Evolutionary conservation across 331 rosid species (phyloP), one percentile per base, ranked within the genome.

Genomic region (Ulmus americana): DNA sequence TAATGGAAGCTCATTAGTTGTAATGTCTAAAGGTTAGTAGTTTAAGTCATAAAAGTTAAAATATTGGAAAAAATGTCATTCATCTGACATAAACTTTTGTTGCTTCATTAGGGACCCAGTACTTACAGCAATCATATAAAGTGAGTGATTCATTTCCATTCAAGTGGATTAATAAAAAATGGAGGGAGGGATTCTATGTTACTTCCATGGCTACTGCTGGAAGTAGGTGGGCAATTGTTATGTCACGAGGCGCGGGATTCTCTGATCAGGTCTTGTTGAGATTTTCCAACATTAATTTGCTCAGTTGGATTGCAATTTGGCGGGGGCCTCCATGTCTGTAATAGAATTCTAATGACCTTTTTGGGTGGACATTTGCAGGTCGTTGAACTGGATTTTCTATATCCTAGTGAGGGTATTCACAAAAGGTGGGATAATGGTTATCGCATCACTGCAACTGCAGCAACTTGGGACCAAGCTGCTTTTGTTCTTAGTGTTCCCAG

Each of bases 1-100:
- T 44, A 83, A 92, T 68, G 98, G 95, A 61, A 82, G 94, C 72
- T 89, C 98, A 8, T 65, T 92, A 59, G 96, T 92, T 55, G 89
- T 92, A 51, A 92, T 92, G 98, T 92, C 98, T 1, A 89, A 86
- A 76, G 98, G 98, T 89, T 69, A 66, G 95, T 74, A 28, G 35
- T 28, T 46, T 13, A 40, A 61, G 20, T 59, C 22, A 50, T 49
- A 45, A 59, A 13, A 49, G n/a, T 49, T 51, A 11, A n/a, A 44
- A 59, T 59, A 10, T 55, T 59, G 10, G n/a, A 38, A 20, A 6
- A 65, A 5, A 13, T 61, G 4, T 59, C 48, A 55, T 12, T n/a
- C 10, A 7, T 63, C 67, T 62, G 28, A 61, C 67, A 3, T 56
- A 5, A 28, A 44, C 44, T 65, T 69, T 16, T 52, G 5, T 76